Evolutionary conservation across 345 rosid genomes (phyloP).

Genomic region (Eucalyptus shirleyi): DNA sequence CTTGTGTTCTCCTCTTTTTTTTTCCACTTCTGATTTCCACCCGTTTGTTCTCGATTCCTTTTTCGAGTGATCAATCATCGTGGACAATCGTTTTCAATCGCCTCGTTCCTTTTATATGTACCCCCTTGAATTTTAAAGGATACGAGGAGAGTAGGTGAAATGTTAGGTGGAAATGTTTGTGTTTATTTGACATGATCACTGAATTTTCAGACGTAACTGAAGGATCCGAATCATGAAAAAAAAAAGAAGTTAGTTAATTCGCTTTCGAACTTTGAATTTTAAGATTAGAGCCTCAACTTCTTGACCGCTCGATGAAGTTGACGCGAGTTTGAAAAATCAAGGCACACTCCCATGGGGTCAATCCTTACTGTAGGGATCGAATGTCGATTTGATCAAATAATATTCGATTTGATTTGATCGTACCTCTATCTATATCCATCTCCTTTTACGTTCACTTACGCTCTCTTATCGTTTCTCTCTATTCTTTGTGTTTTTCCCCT

Average conservation of each 20-base stretch:
- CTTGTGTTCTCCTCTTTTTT: fast-evolving
- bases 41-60: not conserved
- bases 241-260: not conserved
- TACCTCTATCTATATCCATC: not conserved
- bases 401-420: not conserved
- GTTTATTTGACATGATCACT: fast-evolving
- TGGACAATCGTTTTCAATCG: not conserved
- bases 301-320: not conserved
- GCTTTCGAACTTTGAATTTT: not conserved
- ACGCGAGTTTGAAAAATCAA: not conserved
- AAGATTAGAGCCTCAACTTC: too few relatives aligned
- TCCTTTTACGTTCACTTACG: too few relatives aligned
- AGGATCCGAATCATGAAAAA: fast-evolving
- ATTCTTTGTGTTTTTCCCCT: fast-evolving
- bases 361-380: not conserved
- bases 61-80: not conserved
- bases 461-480: fast-evolving
- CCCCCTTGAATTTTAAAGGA: not conserved
- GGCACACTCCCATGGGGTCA: not conserved
- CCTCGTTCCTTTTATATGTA: too few relatives aligned
- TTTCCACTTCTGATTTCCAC: not conserved
- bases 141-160: not conserved
- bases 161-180: not conserved
- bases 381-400: not conserved
- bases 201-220: fast-evolving